A percentile compares a stretch with the other conserved stretches of the same genome.
Evolutionary conservation across 2,329 filamentous ascomycete species (phyloP).

Genomic region (Cordyceps pruinosa): DNA sequence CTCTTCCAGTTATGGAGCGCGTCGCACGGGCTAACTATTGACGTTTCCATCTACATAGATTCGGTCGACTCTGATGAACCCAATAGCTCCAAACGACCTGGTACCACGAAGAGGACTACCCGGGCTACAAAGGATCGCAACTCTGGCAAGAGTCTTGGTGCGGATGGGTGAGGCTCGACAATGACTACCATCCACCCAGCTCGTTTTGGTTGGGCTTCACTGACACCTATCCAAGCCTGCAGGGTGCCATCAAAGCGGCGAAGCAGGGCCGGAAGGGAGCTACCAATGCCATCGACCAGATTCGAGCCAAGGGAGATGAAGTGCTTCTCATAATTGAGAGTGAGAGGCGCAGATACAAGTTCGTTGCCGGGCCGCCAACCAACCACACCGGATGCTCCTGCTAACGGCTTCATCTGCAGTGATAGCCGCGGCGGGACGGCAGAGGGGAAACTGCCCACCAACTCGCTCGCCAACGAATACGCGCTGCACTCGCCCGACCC

Average conservation of each 20-base stretch:
- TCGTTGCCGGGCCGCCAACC: background rate
- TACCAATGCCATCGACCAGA: background rate
- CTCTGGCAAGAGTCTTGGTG: background rate
- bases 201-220: background rate
- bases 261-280: conserved; percentile 4
- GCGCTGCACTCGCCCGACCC: conserved; percentile 3
- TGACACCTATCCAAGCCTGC: background rate
- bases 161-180: background rate
- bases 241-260: background rate
- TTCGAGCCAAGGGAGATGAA: background rate
- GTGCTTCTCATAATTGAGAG: background rate
- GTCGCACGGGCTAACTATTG: too few relatives aligned
- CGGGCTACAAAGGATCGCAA: background rate
- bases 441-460: background rate
- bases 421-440: background rate
- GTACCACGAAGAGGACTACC: background rate
- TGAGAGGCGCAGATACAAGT: background rate
- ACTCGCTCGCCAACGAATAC: background rate
- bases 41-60: background rate
- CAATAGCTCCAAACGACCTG: background rate
- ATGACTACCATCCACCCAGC: background rate
- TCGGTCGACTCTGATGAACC: background rate
- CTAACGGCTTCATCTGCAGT: background rate
- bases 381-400: background rate
- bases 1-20: too few relatives aligned